Base-by-base conservation (phyloP, 2,329 filamentous ascomycete genomes). In the Fonsecaea monophora region DNA sequence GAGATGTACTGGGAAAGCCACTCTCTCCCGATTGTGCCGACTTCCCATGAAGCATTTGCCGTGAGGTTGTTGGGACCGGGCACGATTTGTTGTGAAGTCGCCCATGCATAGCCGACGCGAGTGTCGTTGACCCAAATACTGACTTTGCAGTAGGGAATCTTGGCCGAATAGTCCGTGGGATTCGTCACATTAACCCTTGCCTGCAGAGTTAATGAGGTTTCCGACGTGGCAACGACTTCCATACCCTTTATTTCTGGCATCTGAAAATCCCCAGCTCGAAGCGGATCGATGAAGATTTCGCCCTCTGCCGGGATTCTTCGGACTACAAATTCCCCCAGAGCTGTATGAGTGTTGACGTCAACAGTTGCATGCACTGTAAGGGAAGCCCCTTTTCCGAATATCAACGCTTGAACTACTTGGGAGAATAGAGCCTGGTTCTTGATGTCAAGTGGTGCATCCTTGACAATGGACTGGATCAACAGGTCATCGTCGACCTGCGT, bases 1-100 rank as follows among this genome's bases (percentile, higher is more conserved):
- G 94, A 98, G 10, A 97, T 82, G 74, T 95, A 98, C 73, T 92
- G 88, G 1, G 92, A 96, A 9, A 98, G 79, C 21, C 97, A 81
- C 55, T 93, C 86, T 61, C 87, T 85, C 1, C 91, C 93, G 68
- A 89, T 83, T 3, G 77, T 84, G 3, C 82, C 78, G 0, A 94
- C 94, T 70, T 91, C 87, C 92, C 93, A 98, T 0, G 85, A 83
- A 0, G 89, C 90, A 15, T 95, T 85, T 1, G 85, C 73, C 2
- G 96, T 76, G 70, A 90, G 86, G 0, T 86, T 85, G 75, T 97
- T 97, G 65, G 87, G 84, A 1, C 94, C 94, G 1, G 86, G 84
- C 0, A 77, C 80, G 45, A 98, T 79, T 73, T 94, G 82, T 63
- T 94, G 82, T 63, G 83, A 82, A 2, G 88, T 86, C 21, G 60